Percentiles rank a stretch among this genome's conserved stretches.
Conservation (phyloP, 140 eudicot species). For the Bidens hawaiensis region DNA sequence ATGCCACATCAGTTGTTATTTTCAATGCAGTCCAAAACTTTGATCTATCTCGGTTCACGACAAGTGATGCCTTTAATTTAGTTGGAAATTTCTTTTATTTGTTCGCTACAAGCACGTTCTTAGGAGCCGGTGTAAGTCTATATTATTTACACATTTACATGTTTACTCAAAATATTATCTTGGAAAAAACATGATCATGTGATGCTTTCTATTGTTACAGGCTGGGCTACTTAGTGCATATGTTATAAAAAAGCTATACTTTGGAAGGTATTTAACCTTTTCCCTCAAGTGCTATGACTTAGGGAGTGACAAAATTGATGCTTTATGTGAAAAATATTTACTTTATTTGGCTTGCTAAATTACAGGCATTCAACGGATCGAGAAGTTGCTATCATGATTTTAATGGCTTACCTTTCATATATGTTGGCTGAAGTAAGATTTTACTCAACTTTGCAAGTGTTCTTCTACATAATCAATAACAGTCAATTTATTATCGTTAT, state of each 20-base stretch:
- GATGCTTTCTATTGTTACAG: constrained; percentile 40
- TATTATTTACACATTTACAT: constrained; percentile 4
- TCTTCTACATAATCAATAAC: neutral
- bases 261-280: constrained; percentile 62
- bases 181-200: neutral
- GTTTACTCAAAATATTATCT: neutral
- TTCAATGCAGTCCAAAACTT: constrained; percentile 91
- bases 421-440: constrained; percentile 78
- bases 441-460: neutral
- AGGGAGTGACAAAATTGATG: neutral
- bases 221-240: constrained; percentile 86
- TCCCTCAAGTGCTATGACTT: neutral
- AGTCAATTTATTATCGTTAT: neutral
- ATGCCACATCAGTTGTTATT: constrained; percentile 87
- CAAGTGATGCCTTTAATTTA: constrained; percentile 49
- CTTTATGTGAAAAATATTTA: neutral
- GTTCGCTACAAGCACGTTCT: constrained; percentile 59
- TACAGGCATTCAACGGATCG: constrained; percentile 91
- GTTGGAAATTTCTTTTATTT: constrained; percentile 72
- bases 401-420: constrained; percentile 85
- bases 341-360: constrained; percentile 11
- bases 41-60: constrained; percentile 54
- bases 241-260: constrained; percentile 73
- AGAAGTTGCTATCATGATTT: constrained; percentile 85
- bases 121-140: constrained; percentile 75